Evolutionary conservation across 2,329 filamentous ascomycete species (phyloP).

Genomic region (Neopestalotiopsis sp.): DNA sequence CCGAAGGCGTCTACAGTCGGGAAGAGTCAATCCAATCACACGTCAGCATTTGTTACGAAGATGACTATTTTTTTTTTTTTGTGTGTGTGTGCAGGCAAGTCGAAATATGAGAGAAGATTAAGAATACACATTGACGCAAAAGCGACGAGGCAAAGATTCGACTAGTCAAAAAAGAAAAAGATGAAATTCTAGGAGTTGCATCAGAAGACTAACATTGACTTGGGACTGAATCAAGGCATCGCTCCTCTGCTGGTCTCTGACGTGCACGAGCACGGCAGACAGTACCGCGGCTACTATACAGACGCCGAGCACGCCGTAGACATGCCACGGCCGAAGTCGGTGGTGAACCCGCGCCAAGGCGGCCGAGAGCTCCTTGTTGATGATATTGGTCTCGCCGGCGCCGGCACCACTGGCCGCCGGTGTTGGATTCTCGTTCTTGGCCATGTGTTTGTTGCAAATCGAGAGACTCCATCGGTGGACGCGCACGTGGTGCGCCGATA

Average conservation of each 20-base stretch:
- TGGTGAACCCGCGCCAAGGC: slow-evolving; percentile 9
- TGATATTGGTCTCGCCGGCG: background rate
- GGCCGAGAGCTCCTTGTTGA: background rate
- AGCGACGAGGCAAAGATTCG: too few relatives aligned
- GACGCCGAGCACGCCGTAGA: slow-evolving; percentile 19
- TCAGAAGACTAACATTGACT: background rate
- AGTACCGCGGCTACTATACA: slow-evolving; percentile 19
- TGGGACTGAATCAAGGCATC: background rate
- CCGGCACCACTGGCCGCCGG: background rate
- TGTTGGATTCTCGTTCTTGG: background rate
- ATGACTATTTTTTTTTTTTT: background rate
- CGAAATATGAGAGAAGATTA: too few relatives aligned
- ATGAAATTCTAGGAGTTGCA: background rate
- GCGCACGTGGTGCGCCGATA: background rate
- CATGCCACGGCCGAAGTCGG: slow-evolving; percentile 22
- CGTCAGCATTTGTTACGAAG: background rate
- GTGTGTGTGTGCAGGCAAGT: too few relatives aligned
- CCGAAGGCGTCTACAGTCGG: slow-evolving; percentile 3
- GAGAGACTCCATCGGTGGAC: background rate
- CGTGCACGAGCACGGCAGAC: slow-evolving; percentile 22
- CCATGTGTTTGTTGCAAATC: background rate
- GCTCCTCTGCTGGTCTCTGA: slow-evolving; percentile 20
- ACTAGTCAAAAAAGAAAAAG: too few relatives aligned
- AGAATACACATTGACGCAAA: too few relatives aligned
- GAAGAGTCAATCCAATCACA: background rate